Evolutionary conservation across 169 alveolate species (phyloP).

Genomic region (Besnoitia besnoiti): DNA sequence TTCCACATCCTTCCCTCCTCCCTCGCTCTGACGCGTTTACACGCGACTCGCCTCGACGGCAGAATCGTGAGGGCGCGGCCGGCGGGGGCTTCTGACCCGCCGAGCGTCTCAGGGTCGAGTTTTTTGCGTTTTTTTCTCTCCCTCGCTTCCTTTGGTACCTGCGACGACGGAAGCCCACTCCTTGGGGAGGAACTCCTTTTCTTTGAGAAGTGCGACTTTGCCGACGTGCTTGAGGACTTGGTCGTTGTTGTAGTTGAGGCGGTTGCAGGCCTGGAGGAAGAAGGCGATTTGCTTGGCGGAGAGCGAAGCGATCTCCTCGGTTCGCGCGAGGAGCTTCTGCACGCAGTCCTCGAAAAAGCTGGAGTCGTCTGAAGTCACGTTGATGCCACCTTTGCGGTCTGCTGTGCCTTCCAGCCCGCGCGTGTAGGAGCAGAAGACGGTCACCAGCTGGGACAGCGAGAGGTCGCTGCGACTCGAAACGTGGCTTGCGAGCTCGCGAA

Average conservation of each 20-base stretch:
- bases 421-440: constrained; percentile 18
- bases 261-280: constrained; percentile 41
- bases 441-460: constrained; percentile 9
- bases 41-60: no score
- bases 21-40: no score
- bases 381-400: constrained; percentile 1
- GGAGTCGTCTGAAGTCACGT: not conserved
- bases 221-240: constrained; percentile 35
- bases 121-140: not conserved
- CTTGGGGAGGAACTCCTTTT: constrained; percentile 9
- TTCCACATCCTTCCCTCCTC: no score
- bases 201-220: not conserved
- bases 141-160: not conserved
- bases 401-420: constrained; percentile 10
- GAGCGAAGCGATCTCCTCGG: constrained; percentile 9
- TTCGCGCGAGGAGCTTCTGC: not conserved
- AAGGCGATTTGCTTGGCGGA: constrained; percentile 21
- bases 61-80: no score
- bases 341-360: not conserved
- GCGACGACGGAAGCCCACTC: constrained; percentile 46
- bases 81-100: no score
- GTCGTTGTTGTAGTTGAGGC: constrained; percentile 14
- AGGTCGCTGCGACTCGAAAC: not conserved
- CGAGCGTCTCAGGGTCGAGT: not conserved
- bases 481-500: not conserved